Base-by-base conservation (phyloP, 371 early-diverging fungal genomes). In the Mortierella sp. region DNA sequence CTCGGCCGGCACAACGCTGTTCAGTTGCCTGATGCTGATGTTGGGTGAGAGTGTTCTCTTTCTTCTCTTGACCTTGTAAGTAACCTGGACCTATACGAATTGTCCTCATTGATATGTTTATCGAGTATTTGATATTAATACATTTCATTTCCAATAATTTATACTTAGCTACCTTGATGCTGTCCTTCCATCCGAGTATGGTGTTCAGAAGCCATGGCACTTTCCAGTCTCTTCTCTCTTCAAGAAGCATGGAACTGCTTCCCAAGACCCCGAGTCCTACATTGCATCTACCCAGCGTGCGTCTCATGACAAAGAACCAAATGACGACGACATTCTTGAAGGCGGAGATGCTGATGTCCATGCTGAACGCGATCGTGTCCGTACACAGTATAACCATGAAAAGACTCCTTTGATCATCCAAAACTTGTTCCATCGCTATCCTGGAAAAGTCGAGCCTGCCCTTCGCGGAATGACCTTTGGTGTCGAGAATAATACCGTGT, bases 341-440 rank as follows among this genome's bases (percentile, higher is more conserved):
- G 75, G 75, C 6, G 92, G 89, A n/a, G 93, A 93, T 70, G 72
- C 80, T 7, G 93, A 92, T 74, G 93, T 92, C 15, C 78, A 76
- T 55, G 84, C 69, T 2, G 93, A 93, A 70, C 84, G 91, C 19
- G 82, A 73, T 5, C 84, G 91, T 33, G 85, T 92, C 70, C 91
- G 45, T 87, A 90, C 43, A 74, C 88, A 22, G 87, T 83, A 63
- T 82, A 64, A 75, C 16, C 75, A 76, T 13, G 65, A 45, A 4
- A 60, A 45, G 59, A 75, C 81, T 0, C 81, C 81, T 2, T 40
- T 81, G 53, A 81, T 81, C 69, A 70, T 81, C 48, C 48, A 75
- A 24, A 68, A 72, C 55, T 69, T 80, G 2, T 80, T 62, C 68
- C 81, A 80, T 22, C 72, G 72, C 15, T 80, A 80, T 69, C 69